Evolutionary conservation across 495 filamentous ascomycete genomes (phyloP).

Genomic region (Chaetomium tenue): DNA sequence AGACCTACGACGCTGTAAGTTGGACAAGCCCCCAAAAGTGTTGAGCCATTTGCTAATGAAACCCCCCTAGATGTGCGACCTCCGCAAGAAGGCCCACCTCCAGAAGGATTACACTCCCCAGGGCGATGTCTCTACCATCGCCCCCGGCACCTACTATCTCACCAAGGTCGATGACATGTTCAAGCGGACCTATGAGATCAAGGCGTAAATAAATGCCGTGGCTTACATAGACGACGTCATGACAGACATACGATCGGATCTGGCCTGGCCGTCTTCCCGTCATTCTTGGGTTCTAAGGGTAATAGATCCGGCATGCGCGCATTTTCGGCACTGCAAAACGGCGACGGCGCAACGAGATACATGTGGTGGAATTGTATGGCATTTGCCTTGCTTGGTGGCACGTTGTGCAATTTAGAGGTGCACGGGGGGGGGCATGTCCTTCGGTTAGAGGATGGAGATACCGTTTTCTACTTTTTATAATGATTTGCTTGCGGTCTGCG

Average conservation of each 20-base stretch:
- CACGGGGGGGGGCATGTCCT: not conserved
- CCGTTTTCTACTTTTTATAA: constrained; percentile 1
- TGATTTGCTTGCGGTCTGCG: constrained; percentile 5
- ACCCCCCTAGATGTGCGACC: constrained; percentile 71
- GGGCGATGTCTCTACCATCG: constrained; percentile 75
- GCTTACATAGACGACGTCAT: not conserved
- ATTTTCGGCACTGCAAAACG: constrained; percentile 9
- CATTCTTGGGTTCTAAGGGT: not conserved
- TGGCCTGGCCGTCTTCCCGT: not conserved
- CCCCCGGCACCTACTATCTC: constrained; percentile 82
- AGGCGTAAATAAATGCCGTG: constrained; percentile 60
- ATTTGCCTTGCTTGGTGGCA: not conserved
- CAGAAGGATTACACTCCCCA: constrained; percentile 83
- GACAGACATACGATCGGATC: not conserved
- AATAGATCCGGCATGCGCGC: constrained; percentile 12
- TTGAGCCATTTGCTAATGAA: not conserved
- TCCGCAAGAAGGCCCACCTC: constrained; percentile 91
- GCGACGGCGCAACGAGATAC: constrained; percentile 7
- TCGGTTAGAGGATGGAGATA: constrained; percentile 5
- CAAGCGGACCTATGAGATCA: constrained; percentile 81
- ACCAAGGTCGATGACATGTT: constrained; percentile 92
- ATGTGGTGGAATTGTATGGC: constrained; percentile 5
- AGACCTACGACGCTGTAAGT: constrained; percentile 82
- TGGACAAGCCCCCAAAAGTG: not conserved
- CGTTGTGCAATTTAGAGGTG: not conserved